Evolutionary conservation across 371 early-diverging fungal genomes (phyloP).

Genomic region (Fennellomyces sp.): DNA sequence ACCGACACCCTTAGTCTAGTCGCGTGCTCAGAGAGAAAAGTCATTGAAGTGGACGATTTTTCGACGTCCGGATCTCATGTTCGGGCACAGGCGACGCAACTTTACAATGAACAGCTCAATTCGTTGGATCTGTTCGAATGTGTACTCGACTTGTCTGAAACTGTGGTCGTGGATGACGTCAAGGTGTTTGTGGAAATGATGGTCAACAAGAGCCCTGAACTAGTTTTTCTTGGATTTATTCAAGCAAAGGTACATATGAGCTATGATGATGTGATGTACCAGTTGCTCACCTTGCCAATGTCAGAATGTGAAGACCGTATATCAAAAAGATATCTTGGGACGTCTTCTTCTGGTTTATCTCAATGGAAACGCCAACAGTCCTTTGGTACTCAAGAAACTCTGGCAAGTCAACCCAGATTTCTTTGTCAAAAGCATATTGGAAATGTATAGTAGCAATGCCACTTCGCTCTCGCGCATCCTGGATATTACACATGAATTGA

Average conservation of each 20-base stretch:
- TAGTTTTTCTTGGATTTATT: constrained; percentile 76
- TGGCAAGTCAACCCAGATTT: constrained; percentile 73
- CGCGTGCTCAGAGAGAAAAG: constrained; percentile 47
- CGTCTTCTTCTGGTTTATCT: constrained; percentile 71
- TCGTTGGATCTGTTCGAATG: constrained; percentile 77
- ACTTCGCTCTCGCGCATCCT: constrained; percentile 74
- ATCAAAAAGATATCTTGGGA: constrained; percentile 73
- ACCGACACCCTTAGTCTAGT: constrained; percentile 53
- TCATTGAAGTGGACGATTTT: constrained; percentile 60
- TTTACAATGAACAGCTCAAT: constrained; percentile 71
- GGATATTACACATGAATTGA: constrained; percentile 83
- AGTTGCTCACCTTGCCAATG: too few relatives aligned
- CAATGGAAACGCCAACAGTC: constrained; percentile 67
- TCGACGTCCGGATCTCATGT: constrained; percentile 49
- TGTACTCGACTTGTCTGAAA: constrained; percentile 66
- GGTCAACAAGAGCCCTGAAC: constrained; percentile 72
- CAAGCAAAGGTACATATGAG: constrained; percentile 56
- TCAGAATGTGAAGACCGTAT: constrained; percentile 57
- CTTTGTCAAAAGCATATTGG: constrained; percentile 68
- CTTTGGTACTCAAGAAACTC: constrained; percentile 73
- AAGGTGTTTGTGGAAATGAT: constrained; percentile 69
- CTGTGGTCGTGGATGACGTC: constrained; percentile 64
- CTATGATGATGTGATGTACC: too few relatives aligned
- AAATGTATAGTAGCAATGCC: constrained; percentile 77
- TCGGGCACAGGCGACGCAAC: constrained; percentile 51